Conservation (phyloP, 2,329 filamentous ascomycete species). For the Monilinia vaccinii-corymbosi region DNA sequence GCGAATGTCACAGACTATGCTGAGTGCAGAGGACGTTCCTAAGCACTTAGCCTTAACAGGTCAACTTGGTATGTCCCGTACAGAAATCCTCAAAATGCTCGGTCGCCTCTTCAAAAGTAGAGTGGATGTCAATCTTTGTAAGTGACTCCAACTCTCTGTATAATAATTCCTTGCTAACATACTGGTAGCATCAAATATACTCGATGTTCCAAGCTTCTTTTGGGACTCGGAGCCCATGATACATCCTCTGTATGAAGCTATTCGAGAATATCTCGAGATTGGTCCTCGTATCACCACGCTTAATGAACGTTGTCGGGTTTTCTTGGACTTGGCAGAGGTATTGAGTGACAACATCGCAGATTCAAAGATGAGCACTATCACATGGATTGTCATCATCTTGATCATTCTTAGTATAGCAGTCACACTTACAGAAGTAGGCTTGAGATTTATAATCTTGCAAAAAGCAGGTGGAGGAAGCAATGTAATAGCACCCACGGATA, state of each 20-base stretch:
- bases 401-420: conserved; percentile 88
- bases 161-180: conserved; percentile 16
- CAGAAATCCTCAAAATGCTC: conserved; percentile 86
- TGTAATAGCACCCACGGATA: not conserved
- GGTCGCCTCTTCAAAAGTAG: conserved; percentile 86
- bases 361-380: conserved; percentile 91
- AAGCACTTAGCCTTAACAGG: conserved; percentile 83
- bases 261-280: conserved; percentile 96
- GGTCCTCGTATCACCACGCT: conserved; percentile 92
- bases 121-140: conserved; percentile 96
- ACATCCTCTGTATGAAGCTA: conserved; percentile 86
- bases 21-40: conserved; percentile 84
- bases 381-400: conserved; percentile 95
- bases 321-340: conserved; percentile 92
- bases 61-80: conserved; percentile 80
- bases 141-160: conserved; percentile 32
- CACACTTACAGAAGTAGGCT: conserved; percentile 78
- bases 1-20: conserved; percentile 89
- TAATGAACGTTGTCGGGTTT: conserved; percentile 93
- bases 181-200: conserved; percentile 73
- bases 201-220: conserved; percentile 95
- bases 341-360: conserved; percentile 86
- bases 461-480: conserved; percentile 23
- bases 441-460: conserved; percentile 70
- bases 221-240: conserved; percentile 96